Base-by-base conservation (phyloP, 2,329 filamentous ascomycete species). In the Diplodia intermedia region DNA sequence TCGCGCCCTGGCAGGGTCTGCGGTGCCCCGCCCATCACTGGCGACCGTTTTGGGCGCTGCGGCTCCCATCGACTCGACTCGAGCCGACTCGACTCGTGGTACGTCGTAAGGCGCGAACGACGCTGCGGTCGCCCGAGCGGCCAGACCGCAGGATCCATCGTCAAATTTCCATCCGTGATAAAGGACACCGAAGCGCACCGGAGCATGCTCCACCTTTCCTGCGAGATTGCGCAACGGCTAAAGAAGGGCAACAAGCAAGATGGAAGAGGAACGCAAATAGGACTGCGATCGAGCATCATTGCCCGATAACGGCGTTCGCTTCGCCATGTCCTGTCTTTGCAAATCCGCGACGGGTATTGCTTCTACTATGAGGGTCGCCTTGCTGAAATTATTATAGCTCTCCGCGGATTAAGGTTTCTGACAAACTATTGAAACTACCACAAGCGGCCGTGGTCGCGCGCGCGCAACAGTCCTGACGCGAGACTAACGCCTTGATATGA, bases 381-480 rank as follows among this genome's bases (percentile, higher is more conserved):
- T 8, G 20, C 43, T 36, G 26, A 20, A 43, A 43, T 23, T 62
- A 43, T 23, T 62, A 62, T 62, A 62, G 57, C 40, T 40, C 15
- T 18, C 23, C 26, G 18, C 29, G 15, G 18, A 33, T 62, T 62
- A 62, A 49, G 38, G 38, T 62, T 62, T 26, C 38, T 47, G 57
- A 29, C 40, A 50, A 33, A 62, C 40, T 62, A 62, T 62, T 50
- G 57, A 62, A 49, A 62, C 57, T 57, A 36, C 53, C 53, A 36
- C 53, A 55, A 55, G 8, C 53, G 53, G 53, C 31, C 31, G n/a
- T 18, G 26, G 53, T 18, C n/a, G n/a, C 29, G 15, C 53, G 43
- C 43, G 43, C 43, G 43, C 43, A 47, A 47, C 43, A 47, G 43
- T 47, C 43, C 43, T 8, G 43, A n/a, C 43, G 43, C 43, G 8